Evolutionary conservation across 495 filamentous ascomycete genomes (phyloP), one percentile per base, ranked within the genome.

Genomic region (Neurospora hispaniola): DNA sequence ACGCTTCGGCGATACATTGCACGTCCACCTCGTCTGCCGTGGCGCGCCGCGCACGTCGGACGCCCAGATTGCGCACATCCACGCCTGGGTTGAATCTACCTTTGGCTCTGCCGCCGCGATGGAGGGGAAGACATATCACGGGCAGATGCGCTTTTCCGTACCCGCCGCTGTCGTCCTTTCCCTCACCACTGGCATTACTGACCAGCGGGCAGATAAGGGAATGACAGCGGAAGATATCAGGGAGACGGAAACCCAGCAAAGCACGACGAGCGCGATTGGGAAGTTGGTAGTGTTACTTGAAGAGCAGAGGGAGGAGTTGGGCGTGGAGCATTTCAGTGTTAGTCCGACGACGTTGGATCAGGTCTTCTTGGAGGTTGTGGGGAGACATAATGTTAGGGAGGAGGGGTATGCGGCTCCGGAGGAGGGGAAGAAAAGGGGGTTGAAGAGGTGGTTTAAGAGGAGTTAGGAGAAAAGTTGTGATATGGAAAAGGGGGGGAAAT

Each of bases 261-360:
- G 46, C 10, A 54, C 46, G 0, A 54, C 46, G 3, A 27, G 46
- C 46, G 46, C 46, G 11, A 87, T 92, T 71, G 89, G 91, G 0
- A 82, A 85, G 5, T 82, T 96, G 43, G 93, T 96, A 75, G 87
- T 89, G 41, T 73, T 86, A 43, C 84, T 97, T 0, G 94, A 97
- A 80, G 86, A 86, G 75, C 82, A 88, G 69, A 91, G 89, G 76
- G 83, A 88, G 39, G 79, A 79, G 20, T 77, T 95, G 62, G 91
- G 92, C 1, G 84, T 96, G 39, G 90, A 92, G 82, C 91, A 93
- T 78, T 96, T 92, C 78, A 91, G 89, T 66, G 91, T 94, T 75
- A 90, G 87, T 68, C 92, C 91, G 74, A 94, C 92, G 69, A 94
- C 92, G 42, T 84, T 96, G 73, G 94, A 96, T 81, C 91, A 96